These are phyloP conservation scores for Eimeria sp. DNA, from an alignment of 169 alveolate species.

Conservation along the genomic window DNA sequence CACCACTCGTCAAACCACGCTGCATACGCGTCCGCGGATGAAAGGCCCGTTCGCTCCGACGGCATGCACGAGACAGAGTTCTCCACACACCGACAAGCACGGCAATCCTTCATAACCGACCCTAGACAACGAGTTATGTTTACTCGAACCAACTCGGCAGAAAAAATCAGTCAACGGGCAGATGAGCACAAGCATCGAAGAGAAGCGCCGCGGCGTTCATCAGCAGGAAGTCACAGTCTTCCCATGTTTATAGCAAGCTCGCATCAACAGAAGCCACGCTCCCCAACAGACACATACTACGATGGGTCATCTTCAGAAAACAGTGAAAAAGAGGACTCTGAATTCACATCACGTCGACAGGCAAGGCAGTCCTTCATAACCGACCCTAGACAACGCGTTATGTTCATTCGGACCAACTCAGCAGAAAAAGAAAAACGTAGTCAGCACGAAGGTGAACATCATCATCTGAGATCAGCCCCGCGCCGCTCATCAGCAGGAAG, in stretches of 20 bases:
- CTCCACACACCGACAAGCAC: conserved; percentile 21
- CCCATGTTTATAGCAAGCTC: conserved; percentile 16
- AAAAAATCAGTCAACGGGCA: conserved; percentile 4
- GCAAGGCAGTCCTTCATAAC: conserved; percentile 27
- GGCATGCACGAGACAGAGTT: background rate
- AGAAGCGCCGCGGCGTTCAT: conserved; percentile 13
- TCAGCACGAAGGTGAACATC: background rate
- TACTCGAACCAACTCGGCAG: conserved; percentile 27
- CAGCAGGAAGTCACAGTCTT: conserved; percentile 42
- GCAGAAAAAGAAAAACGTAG: conserved; percentile 4
- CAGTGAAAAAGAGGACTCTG: background rate
- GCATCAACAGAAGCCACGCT: background rate
- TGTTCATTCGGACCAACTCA: conserved; percentile 15
- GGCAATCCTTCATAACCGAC: conserved; percentile 30
- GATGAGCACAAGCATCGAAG: background rate
- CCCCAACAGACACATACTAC: background rate
- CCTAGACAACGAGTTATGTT: conserved; percentile 17
- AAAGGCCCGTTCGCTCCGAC: background rate
- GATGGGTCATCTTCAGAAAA: background rate
- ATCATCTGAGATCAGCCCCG: background rate
- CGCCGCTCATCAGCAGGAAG: background rate
- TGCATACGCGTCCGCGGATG: background rate
- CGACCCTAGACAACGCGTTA: conserved; percentile 21
- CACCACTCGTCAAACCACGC: background rate
- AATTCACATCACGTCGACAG: conserved; percentile 3